Conservation (phyloP, 805 yeast species). For the Yarrowia deformans region DNA sequence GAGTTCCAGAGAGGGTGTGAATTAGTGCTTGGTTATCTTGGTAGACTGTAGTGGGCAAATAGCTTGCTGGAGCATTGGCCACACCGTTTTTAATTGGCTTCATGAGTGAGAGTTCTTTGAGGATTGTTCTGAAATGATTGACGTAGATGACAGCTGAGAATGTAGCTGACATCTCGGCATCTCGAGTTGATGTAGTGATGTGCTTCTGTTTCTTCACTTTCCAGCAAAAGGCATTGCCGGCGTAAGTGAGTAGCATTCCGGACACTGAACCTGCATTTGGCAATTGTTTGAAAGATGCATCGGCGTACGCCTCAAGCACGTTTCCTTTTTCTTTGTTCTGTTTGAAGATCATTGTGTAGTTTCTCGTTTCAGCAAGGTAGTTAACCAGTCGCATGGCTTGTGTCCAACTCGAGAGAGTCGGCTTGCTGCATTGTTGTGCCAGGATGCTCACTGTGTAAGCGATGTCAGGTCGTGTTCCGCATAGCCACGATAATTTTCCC, state of each 20-base stretch:
- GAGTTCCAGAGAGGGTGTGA: too few species aligned
- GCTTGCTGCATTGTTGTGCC: slow-evolving; percentile 3
- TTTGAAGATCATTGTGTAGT: not conserved
- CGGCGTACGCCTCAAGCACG: not conserved
- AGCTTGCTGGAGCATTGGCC: too few species aligned
- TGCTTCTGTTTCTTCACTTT: not conserved
- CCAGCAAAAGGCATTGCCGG: not conserved
- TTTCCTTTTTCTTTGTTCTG: too few species aligned
- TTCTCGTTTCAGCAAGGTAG: not conserved
- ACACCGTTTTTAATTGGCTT: too few species aligned
- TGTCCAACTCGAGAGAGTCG: not conserved
- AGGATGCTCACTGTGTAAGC: not conserved
- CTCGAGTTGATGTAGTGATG: not conserved
- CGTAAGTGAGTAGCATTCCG: not conserved
- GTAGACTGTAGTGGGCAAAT: too few species aligned
- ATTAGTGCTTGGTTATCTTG: too few species aligned
- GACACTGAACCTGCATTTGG: not conserved
- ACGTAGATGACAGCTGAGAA: not conserved
- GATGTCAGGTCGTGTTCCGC: slow-evolving; percentile 1
- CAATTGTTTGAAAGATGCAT: not conserved
- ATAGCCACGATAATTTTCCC: slow-evolving; percentile 6
- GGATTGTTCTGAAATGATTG: not conserved
- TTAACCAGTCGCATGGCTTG: not conserved
- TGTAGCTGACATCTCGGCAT: not conserved
- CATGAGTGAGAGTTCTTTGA: not conserved